A percentile compares a stretch with the other conserved stretches of the same genome.
These are phyloP conservation scores for Lachnellula willkommii DNA, from an alignment of 2,329 filamentous ascomycete genomes.

Conservation along the genomic window DNA sequence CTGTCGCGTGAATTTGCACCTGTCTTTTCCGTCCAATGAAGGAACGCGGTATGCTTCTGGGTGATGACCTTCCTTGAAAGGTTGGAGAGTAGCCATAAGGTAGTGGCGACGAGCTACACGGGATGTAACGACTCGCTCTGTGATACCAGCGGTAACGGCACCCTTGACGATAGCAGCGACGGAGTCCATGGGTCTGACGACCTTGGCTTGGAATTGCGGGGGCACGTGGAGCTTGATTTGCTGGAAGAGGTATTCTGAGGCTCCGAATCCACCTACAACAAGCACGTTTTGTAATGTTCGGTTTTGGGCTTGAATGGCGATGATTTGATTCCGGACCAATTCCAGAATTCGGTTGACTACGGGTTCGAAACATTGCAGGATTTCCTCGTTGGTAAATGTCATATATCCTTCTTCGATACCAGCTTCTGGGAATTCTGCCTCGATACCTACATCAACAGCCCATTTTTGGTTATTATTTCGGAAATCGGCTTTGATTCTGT, in stretches of 20 bases:
- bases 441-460: constrained; percentile 97
- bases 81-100: constrained; percentile 97
- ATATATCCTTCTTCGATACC: constrained; percentile 99
- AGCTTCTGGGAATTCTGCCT: constrained; percentile 95
- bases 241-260: constrained; percentile 97
- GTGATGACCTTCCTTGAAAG: constrained; percentile 98
- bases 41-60: constrained; percentile 97
- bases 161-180: constrained; percentile 98
- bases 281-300: constrained; percentile 89
- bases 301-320: constrained; percentile 97
- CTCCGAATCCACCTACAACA: constrained; percentile 96
- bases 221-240: constrained; percentile 98
- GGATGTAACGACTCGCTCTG: constrained; percentile 91
- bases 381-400: constrained; percentile 99
- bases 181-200: constrained; percentile 97
- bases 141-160: constrained; percentile 95
- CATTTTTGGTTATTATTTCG: constrained; percentile 98
- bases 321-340: constrained; percentile 95
- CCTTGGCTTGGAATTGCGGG: constrained; percentile 96
- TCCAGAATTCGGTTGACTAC: constrained; percentile 96
- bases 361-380: constrained; percentile 96
- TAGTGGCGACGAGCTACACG: constrained; percentile 97
- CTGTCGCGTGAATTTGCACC: constrained; percentile 97
- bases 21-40: constrained; percentile 91
- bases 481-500: constrained; percentile 99